Evolutionary conservation across 176 grass and related monocot species (phyloP).

Genomic region (Dendrocalamus sinicus): DNA sequence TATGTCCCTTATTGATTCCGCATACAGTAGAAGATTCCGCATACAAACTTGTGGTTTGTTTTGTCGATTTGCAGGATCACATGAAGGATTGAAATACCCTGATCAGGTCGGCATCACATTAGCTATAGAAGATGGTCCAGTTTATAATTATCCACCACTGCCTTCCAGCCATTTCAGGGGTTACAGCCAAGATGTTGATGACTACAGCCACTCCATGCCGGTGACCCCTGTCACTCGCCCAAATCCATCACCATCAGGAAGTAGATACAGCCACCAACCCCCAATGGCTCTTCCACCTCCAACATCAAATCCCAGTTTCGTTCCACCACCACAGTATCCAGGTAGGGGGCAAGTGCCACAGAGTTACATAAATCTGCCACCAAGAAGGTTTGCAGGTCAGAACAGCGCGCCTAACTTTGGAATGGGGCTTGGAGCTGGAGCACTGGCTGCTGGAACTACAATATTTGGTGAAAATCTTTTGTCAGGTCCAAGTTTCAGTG

Average conservation of each 20-base stretch:
- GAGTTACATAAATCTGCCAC: constrained; percentile 75
- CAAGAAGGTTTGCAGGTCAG: constrained; percentile 46
- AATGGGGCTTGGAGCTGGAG: constrained; percentile 80
- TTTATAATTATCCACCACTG: constrained; percentile 62
- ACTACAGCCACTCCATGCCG: constrained; percentile 31
- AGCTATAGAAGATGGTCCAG: constrained; percentile 87
- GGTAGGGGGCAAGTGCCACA: constrained; percentile 44
- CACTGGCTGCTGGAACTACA: constrained; percentile 71
- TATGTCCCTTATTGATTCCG: neutral
- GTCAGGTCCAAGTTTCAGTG: constrained; percentile 51
- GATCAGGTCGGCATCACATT: constrained; percentile 72
- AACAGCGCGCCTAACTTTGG: constrained; percentile 54
- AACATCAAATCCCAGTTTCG: constrained; percentile 53
- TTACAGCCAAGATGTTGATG: constrained; percentile 31
- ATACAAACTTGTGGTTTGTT: neutral
- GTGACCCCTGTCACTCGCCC: neutral
- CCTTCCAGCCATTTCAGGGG: constrained; percentile 35
- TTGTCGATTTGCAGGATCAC: constrained; percentile 53
- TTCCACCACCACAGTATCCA: constrained; percentile 51
- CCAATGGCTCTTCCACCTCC: constrained; percentile 47
- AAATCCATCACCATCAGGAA: constrained; percentile 42
- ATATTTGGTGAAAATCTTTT: constrained; percentile 87
- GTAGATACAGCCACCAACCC: constrained; percentile 43
- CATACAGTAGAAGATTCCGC: neutral
- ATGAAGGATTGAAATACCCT: constrained; percentile 57